Evolutionary conservation across 2,329 filamentous ascomycete genomes (phyloP).

Genomic region (Pestalotiopsis sp.): DNA sequence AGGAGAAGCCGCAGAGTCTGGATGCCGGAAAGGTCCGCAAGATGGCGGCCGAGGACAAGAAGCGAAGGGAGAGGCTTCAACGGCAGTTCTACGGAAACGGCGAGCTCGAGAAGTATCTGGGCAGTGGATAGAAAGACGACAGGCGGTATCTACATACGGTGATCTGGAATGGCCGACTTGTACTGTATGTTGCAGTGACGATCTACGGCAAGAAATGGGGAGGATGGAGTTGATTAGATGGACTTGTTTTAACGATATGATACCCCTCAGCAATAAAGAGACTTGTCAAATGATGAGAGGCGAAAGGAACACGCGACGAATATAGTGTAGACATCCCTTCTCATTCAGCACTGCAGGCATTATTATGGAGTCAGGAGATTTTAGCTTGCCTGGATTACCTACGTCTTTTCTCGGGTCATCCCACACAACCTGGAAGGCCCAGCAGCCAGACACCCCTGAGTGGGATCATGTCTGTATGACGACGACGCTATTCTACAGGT

Average conservation of each 20-base stretch:
- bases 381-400: not conserved
- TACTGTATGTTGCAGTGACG: not conserved
- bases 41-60: slow-evolving; percentile 63
- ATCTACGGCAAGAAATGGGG: not conserved
- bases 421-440: not conserved
- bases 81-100: slow-evolving; percentile 74
- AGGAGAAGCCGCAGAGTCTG: slow-evolving; percentile 50
- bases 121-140: slow-evolving; percentile 29
- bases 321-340: not conserved
- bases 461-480: not conserved
- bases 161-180: not conserved
- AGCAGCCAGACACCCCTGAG: not conserved
- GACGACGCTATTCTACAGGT: not conserved
- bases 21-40: slow-evolving; percentile 73
- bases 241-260: not conserved
- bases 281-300: not conserved
- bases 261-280: not conserved
- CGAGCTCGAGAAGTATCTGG: slow-evolving; percentile 77
- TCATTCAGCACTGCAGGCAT: not conserved
- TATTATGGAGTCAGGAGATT: not conserved
- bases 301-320: not conserved
- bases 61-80: slow-evolving; percentile 64
- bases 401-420: not conserved
- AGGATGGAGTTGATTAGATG: not conserved
- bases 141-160: not conserved